Evolutionary conservation across 768 basidiomycete genomes (phyloP), one percentile per base, ranked within the genome.

Genomic region (Suillus discolor): DNA sequence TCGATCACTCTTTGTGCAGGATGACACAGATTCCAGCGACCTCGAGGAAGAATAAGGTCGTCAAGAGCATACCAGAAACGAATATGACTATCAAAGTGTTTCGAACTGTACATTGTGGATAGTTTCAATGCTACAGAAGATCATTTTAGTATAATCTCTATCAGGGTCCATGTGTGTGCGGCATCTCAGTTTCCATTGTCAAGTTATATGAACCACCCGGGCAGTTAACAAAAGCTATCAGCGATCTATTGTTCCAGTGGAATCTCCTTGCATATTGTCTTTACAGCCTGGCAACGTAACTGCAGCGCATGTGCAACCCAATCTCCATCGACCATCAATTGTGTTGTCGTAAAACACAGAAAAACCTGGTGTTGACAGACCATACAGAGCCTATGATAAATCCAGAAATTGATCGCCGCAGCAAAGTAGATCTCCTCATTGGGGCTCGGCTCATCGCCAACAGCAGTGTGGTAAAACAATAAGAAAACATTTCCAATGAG

Each of bases 351-450:
- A n/a, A n/a, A n/a, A n/a, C n/a, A n/a, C n/a, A n/a, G n/a, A n/a
- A 28, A 71, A 64, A 71, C 66, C 4, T 41, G 28, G 13, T 71
- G 47, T 76, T 71, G 31, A 74, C 73, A 3, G 71, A 68, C 74
- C 75, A 77, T 67, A 78, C 66, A 25, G 78, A 76, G 34, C 76
- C 79, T 8, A 80, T 70, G 13, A 80, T 77, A 51, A 77, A 79
- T 1, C 77, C 77, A 1, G 70, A 42, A 79, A 78, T 47, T 77
- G 75, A 80, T 70, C 23, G 72, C 78, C 1, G 73, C 70, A 1
- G 79, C 78, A 7, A 79, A 72, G 34, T 76, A 74, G 6, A 79
- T 67, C 11, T 71, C 66, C 20, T 45, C 78, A 65, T 79, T 73
- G 0, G 76, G 73, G 6, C 72, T 71, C 0, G 62, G 11, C 4